These are phyloP conservation scores for Paramecium octaurelia DNA, from an alignment of 73 alveolate genomes.

Conservation along the genomic window DNA sequence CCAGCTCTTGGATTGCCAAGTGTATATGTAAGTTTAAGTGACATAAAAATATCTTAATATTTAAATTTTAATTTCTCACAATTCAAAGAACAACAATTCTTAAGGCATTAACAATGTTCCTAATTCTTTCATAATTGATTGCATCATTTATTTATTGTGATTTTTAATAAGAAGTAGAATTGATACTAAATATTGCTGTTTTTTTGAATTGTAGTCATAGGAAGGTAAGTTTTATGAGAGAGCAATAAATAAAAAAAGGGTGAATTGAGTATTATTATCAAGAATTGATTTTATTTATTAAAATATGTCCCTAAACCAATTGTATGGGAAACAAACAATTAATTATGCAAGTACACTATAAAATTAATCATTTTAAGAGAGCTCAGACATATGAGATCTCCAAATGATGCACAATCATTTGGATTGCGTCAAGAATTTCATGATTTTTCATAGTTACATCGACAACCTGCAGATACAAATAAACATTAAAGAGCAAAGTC, in stretches of 20 bases:
- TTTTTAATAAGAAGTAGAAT: not conserved
- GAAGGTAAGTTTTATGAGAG: not conserved
- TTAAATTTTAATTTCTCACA: not conserved
- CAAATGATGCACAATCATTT: slow-evolving; percentile 3
- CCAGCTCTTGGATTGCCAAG: slow-evolving; percentile 65
- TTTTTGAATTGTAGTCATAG: not conserved
- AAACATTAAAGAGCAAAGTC: slow-evolving; percentile 40
- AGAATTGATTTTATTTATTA: not conserved
- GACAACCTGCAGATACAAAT: not conserved
- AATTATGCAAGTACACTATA: slow-evolving; percentile 43
- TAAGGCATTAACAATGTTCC: not conserved
- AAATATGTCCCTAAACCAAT: slow-evolving; percentile 32
- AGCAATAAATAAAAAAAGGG: not conserved
- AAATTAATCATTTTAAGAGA: slow-evolving; percentile 31
- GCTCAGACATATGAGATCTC: slow-evolving; percentile 45
- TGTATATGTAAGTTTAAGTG: not conserved
- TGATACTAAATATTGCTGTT: not conserved
- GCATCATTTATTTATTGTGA: not conserved
- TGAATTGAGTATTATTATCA: not conserved
- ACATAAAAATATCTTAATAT: not conserved
- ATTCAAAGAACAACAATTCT: not conserved
- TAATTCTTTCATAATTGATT: not conserved
- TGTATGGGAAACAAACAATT: not conserved
- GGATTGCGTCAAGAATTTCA: not conserved
- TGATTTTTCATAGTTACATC: not conserved